Base-by-base conservation (phyloP, 2,329 filamentous ascomycete species). In the Balansia obtecta region DNA sequence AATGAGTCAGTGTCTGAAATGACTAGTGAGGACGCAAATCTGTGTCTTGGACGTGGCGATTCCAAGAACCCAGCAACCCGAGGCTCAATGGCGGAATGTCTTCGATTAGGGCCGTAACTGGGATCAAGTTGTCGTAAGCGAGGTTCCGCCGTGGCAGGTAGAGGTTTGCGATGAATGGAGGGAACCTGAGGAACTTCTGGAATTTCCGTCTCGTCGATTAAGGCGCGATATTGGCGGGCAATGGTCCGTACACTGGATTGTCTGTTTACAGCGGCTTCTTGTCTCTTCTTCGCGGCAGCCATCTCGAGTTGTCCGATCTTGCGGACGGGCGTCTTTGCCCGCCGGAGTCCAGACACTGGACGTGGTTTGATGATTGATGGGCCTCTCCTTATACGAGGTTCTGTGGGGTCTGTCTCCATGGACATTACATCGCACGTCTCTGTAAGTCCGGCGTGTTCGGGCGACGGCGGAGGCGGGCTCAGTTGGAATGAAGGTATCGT, bases 301-400 rank as follows among this genome's bases (percentile, higher is more conserved):
- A 53, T 62, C 52, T 77, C 75, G 2, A 75, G 64, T 56, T 77
- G 74, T 13, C 73, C 73, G 51, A 77, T 72, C 10, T 64, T 63
- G 41, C 67, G 67, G 20, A 77, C 71, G 0, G 74, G 75, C 2
- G 74, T 77, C 59, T 77, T 78, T 39, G 73, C 72, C 48, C 71
- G 71, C 47, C 54, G 48, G 20, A 40, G 11, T 11, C 15, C 42
- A 22, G 50, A 37, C 6, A n/a, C 43, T 2, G 41, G 41, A 13
- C 48, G 16, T 40, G 52, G 45, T 22, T 48, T 52, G 30, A 33
- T 50, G 8, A 49, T 43, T 33, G 52, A 49, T 7, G 48, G 48
- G 5, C 33, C 51, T 22, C 48, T 42, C 46, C 48, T 42, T 16
- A 53, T n/a, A 7, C 48, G 45, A 27, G 32, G 40, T 18, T 34